A percentile compares a stretch with the other conserved stretches of the same genome.
These are phyloP conservation scores for Oryza coarctata DNA, from an alignment of 176 grass and related monocot genomes.

Conservation along the genomic window DNA sequence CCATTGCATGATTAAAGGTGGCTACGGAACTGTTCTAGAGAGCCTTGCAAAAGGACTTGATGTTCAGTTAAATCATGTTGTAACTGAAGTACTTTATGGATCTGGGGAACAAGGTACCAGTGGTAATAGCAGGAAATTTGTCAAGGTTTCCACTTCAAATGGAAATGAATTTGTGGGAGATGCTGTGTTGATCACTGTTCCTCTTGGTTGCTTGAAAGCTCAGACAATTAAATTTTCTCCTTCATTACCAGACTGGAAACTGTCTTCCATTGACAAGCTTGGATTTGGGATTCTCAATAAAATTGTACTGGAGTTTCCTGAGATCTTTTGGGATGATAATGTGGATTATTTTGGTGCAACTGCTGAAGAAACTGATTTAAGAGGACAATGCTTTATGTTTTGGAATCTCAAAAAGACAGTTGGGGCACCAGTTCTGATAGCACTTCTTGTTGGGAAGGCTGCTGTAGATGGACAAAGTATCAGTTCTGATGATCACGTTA, in stretches of 20 bases:
- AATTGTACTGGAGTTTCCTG: slow-evolving; percentile 89
- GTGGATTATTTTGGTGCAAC: slow-evolving; percentile 97
- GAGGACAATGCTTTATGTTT: slow-evolving; percentile 99
- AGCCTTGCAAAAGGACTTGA: slow-evolving; percentile 80
- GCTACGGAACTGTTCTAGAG: slow-evolving; percentile 76
- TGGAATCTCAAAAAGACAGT: slow-evolving; percentile 98
- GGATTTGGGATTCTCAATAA: slow-evolving; percentile 96
- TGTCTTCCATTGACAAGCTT: slow-evolving; percentile 75
- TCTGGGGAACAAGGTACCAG: slow-evolving; percentile 33
- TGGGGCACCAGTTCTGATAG: slow-evolving; percentile 80
- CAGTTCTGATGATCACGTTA: slow-evolving; percentile 68
- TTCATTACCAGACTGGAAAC: slow-evolving; percentile 90
- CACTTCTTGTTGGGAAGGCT: slow-evolving; percentile 91
- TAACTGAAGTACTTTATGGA: slow-evolving; percentile 68
- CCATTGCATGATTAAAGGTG: slow-evolving; percentile 99
- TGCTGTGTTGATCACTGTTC: slow-evolving; percentile 88
- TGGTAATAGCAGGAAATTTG: slow-evolving; percentile 38
- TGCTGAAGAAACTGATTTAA: slow-evolving; percentile 82
- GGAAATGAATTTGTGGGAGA: slow-evolving; percentile 78
- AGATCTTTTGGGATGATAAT: slow-evolving; percentile 95
- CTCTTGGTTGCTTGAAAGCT: slow-evolving; percentile 96
- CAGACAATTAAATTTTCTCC: slow-evolving; percentile 85
- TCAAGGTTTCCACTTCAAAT: slow-evolving; percentile 77
- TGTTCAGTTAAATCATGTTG: slow-evolving; percentile 74
- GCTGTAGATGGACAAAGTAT: slow-evolving; percentile 80